Evolutionary conservation across 2,329 filamentous ascomycete genomes (phyloP).

Genomic region (Diaporthe citri): DNA sequence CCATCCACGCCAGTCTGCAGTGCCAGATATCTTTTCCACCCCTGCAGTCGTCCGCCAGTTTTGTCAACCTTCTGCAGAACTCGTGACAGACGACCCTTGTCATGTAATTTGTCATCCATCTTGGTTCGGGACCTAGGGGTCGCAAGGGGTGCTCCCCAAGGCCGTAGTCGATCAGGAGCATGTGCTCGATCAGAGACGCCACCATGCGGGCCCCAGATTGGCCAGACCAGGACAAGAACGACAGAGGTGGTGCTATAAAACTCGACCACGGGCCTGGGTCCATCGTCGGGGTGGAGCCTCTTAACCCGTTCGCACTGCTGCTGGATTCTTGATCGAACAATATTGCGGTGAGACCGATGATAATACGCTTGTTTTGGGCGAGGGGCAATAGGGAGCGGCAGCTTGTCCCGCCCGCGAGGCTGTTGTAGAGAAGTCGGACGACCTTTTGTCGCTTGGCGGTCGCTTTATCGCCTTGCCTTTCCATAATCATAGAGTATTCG

Average conservation of each 20-base stretch:
- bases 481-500: background rate
- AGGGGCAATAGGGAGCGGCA: background rate
- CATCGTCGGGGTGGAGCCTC: too few relatives aligned
- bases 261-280: background rate
- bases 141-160: background rate
- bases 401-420: background rate
- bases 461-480: background rate
- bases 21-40: background rate
- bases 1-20: background rate
- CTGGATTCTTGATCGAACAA: slow-evolving; percentile 5
- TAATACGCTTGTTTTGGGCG: background rate
- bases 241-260: background rate
- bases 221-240: background rate
- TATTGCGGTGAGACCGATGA: background rate
- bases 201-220: background rate
- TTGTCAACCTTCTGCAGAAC: background rate
- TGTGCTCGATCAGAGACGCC: slow-evolving; percentile 16
- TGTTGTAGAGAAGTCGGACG: background rate
- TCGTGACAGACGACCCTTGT: background rate
- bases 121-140: background rate
- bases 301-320: background rate
- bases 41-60: background rate
- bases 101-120: background rate
- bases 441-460: background rate
- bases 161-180: slow-evolving; percentile 20